A percentile compares a stretch with the other conserved stretches of the same genome.
Evolutionary conservation across 805 yeast genomes (phyloP).

Genomic region (Metschnikowia similis): DNA sequence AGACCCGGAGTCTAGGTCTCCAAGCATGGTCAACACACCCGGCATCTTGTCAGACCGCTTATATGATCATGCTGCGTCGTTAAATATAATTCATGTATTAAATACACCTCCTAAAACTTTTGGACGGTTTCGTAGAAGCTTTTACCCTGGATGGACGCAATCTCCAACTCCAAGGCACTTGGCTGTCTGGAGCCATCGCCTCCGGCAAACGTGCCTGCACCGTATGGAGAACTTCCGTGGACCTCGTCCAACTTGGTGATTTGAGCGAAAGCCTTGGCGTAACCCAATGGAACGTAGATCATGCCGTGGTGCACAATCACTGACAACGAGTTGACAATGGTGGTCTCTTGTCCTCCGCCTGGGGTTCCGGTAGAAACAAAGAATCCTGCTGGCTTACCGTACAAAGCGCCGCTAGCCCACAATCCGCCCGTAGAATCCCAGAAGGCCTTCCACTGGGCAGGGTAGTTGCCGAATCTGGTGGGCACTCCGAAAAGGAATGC

Average conservation of each 20-base stretch:
- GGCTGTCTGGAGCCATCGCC: conserved; percentile 19
- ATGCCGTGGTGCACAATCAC: conserved; percentile 20
- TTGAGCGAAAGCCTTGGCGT: conserved; percentile 18
- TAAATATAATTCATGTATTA: no score
- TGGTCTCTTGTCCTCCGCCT: conserved; percentile 54
- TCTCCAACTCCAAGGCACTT: conserved; percentile 20
- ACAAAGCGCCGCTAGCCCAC: conserved; percentile 71
- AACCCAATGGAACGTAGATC: conserved; percentile 20
- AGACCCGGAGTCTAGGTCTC: no score
- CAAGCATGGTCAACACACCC: no score
- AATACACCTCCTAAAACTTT: conserved; percentile 10
- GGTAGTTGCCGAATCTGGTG: conserved; percentile 77
- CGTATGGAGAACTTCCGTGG: conserved; percentile 19
- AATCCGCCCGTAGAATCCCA: conserved; percentile 75
- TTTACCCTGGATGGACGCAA: conserved; percentile 18
- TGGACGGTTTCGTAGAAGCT: conserved; percentile 18
- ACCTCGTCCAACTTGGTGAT: conserved; percentile 17
- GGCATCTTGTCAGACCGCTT: no score
- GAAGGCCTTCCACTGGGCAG: conserved; percentile 74
- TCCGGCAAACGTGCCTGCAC: conserved; percentile 20
- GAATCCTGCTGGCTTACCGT: conserved; percentile 70
- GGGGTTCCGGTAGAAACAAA: conserved; percentile 70
- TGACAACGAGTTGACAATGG: conserved; percentile 18
- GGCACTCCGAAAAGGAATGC: conserved; percentile 84
- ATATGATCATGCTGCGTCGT: no score